Percentiles rank a stretch among this genome's conserved stretches.
Evolutionary conservation across 306 rosid species (phyloP).

Genomic region (Herpetospermum pedunculosum): DNA sequence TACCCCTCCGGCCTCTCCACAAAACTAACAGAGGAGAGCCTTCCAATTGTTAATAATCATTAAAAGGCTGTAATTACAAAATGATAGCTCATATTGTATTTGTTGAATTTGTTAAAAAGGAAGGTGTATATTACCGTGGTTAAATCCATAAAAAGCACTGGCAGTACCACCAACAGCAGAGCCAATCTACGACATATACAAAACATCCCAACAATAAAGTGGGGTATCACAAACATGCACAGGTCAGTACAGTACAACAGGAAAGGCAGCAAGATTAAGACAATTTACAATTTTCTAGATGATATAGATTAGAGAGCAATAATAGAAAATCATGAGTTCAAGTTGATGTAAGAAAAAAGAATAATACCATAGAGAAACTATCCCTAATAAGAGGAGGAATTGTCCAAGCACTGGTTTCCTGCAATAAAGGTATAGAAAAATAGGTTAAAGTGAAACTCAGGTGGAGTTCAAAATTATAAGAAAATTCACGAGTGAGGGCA

Average conservation of each 20-base stretch:
- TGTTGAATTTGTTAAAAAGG: background rate
- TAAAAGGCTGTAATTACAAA: too few species aligned
- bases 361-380: slow-evolving; percentile 72
- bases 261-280: background rate
- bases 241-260: background rate
- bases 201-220: background rate
- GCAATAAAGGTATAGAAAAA: slow-evolving; percentile 1
- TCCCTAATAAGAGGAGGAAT: slow-evolving; percentile 61
- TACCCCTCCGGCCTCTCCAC: too few species aligned
- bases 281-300: background rate
- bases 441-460: background rate
- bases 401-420: slow-evolving; percentile 78
- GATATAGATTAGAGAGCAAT: background rate
- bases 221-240: background rate
- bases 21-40: too few species aligned
- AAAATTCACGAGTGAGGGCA: background rate
- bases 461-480: background rate
- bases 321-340: background rate
- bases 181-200: slow-evolving; percentile 41
- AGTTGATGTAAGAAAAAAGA: background rate
- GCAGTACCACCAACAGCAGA: slow-evolving; percentile 89
- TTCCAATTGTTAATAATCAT: too few species aligned
- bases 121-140: slow-evolving; percentile 38
- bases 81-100: background rate
- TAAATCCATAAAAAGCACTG: slow-evolving; percentile 93